Evolutionary conservation across 805 yeast genomes (phyloP), one percentile per base, ranked within the genome.

Genomic region (Cyberlindnera misumaiensis): DNA sequence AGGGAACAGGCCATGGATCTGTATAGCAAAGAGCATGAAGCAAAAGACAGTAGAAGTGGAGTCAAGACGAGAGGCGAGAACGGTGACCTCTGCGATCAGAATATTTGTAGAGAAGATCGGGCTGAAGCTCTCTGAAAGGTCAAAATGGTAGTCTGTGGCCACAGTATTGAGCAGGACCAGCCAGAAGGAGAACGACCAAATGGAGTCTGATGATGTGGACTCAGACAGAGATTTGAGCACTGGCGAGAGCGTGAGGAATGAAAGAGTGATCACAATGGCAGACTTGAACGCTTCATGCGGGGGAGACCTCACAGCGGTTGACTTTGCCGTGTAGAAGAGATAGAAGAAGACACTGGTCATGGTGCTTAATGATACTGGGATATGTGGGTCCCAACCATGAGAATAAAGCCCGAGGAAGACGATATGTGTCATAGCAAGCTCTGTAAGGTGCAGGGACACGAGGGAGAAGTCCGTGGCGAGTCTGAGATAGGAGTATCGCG

Each of bases 171-270:
- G 63, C 10, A 86, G 49, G 25, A 84, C 78, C 12, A 93, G 65
- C 79, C 96, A 82, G 34, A 81, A 77, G 7, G 94, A 76, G 4
- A 93, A 60, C 0, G 95, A 88, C 97, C 97, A 90, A 43, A 93
- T 87, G 12, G 96, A 86, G 63, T 93, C 97, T 0, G 93, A 82
- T 0, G 96, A 77, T 0, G 96, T 87, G 0, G 96, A 83, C 51
- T 79, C 77, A 0, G 96, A 87, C 31, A 93, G 68, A 0, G 96
- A 87, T 49, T 85, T 83, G 35, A 93, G 70, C 1, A 93, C 90
- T 0, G 98, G 98, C 0, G 97, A 83, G 31, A 90, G 66, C 1
- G 93, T 79, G 30, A 87, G 64, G 30, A 89, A 64, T 4, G 84
- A 73, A 42, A 89, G 73, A 2, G 80, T 69, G 11, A 89, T 80